Percentiles rank a stretch among this genome's conserved stretches.
These are phyloP conservation scores for Stachybotrys elegans DNA, from an alignment of 2,329 filamentous ascomycete genomes.

Conservation along the genomic window DNA sequence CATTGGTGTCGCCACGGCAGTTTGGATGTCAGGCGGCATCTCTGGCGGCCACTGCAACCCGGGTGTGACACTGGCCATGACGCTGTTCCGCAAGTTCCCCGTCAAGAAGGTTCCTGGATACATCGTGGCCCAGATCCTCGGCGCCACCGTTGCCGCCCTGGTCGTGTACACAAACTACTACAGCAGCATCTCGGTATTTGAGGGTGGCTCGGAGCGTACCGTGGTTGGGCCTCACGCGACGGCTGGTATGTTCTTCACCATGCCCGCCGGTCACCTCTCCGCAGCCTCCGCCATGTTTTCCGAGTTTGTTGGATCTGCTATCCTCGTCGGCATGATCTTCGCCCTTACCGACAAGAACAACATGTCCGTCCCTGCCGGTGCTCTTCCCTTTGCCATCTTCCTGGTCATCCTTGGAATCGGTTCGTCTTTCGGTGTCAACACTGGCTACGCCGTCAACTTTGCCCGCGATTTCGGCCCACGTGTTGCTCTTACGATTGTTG, in stretches of 20 bases:
- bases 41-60: slow-evolving; percentile 54
- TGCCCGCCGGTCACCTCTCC: slow-evolving; percentile 43
- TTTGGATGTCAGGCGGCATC: slow-evolving; percentile 49
- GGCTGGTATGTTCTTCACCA: slow-evolving; percentile 50
- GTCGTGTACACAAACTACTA: slow-evolving; percentile 53
- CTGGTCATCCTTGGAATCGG: slow-evolving; percentile 48
- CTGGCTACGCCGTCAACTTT: slow-evolving; percentile 51
- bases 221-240: slow-evolving; percentile 36
- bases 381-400: slow-evolving; percentile 50
- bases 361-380: slow-evolving; percentile 44
- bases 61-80: slow-evolving; percentile 39
- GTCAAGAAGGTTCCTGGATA: slow-evolving; percentile 53
- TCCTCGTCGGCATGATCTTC: slow-evolving; percentile 55
- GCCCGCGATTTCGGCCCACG: slow-evolving; percentile 55
- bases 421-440: slow-evolving; percentile 52
- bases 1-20: slow-evolving; percentile 53
- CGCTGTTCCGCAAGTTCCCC: slow-evolving; percentile 53
- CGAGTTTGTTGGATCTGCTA: slow-evolving; percentile 54
- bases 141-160: slow-evolving; percentile 50
- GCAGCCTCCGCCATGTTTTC: slow-evolving; percentile 52
- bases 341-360: slow-evolving; percentile 52
- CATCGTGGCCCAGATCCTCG: slow-evolving; percentile 51
- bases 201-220: slow-evolving; percentile 25
- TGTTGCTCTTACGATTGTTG: slow-evolving; percentile 55
- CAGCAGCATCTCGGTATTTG: slow-evolving; percentile 37